These are phyloP conservation scores for Metarhizium album DNA, from an alignment of 2,329 filamentous ascomycete genomes.

Conservation along the genomic window DNA sequence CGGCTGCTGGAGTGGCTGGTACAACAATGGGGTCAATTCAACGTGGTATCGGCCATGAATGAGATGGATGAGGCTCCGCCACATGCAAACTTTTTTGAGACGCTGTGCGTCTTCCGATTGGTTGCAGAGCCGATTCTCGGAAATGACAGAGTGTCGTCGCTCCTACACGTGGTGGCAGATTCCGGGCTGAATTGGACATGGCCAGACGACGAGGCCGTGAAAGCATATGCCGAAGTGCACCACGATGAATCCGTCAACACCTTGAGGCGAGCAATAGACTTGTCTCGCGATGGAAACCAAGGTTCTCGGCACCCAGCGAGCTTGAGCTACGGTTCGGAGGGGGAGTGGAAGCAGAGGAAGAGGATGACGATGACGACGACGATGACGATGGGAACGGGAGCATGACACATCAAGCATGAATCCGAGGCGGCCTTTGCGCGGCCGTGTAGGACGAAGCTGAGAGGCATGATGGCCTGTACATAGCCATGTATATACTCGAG, in stretches of 20 bases:
- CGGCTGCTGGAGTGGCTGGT: conserved; percentile 49
- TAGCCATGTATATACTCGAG: conserved; percentile 1
- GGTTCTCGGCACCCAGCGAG: neutral
- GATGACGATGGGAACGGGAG: neutral
- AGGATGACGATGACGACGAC: too few species aligned
- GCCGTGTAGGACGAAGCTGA: neutral
- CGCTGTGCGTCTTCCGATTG: conserved; percentile 36
- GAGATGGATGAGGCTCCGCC: conserved; percentile 23
- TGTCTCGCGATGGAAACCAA: conserved; percentile 8
- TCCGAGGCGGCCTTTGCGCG: neutral
- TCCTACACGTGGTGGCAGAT: conserved; percentile 19
- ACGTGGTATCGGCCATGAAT: conserved; percentile 24
- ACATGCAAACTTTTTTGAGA: conserved; percentile 24
- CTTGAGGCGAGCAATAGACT: conserved; percentile 16
- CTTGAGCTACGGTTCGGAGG: neutral
- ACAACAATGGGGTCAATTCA: conserved; percentile 28
- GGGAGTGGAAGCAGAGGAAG: too few species aligned
- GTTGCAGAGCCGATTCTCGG: conserved; percentile 34
- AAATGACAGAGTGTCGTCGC: conserved; percentile 16
- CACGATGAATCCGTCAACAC: conserved; percentile 15
- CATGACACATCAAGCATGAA: neutral
- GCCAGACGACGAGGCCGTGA: conserved; percentile 27
- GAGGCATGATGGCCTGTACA: neutral
- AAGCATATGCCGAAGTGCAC: conserved; percentile 20
- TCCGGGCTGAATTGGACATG: conserved; percentile 22